Evolutionary conservation across 495 filamentous ascomycete genomes (phyloP).

Genomic region (Penicillium macrosclerotiorum): DNA sequence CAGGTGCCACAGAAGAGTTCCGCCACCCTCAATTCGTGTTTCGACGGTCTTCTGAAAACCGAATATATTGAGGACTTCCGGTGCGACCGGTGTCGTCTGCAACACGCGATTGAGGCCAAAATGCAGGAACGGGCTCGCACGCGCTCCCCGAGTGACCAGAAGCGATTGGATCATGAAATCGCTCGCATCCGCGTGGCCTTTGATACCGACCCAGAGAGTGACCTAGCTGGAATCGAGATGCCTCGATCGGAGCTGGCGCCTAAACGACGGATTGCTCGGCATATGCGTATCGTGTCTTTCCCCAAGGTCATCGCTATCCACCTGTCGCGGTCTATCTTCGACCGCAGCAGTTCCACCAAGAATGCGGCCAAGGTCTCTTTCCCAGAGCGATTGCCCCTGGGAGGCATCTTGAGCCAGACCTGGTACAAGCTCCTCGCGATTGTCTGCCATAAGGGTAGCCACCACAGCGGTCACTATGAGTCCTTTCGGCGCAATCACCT

Average conservation of each 20-base stretch:
- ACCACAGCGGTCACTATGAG: slow-evolving; percentile 96
- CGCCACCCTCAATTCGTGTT: slow-evolving; percentile 69
- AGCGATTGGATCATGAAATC: slow-evolving; percentile 55
- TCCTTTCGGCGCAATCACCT: slow-evolving; percentile 87
- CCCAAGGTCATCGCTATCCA: slow-evolving; percentile 90
- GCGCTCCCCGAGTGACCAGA: slow-evolving; percentile 44
- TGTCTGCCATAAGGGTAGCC: slow-evolving; percentile 92
- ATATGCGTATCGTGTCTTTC: slow-evolving; percentile 80
- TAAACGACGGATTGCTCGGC: slow-evolving; percentile 77
- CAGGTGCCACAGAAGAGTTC: slow-evolving; percentile 79
- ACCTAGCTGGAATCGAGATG: slow-evolving; percentile 68
- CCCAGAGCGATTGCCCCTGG: slow-evolving; percentile 77
- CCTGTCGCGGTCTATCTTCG: slow-evolving; percentile 88
- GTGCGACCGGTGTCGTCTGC: slow-evolving; percentile 87
- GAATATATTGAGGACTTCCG: slow-evolving; percentile 97
- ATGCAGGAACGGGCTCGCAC: slow-evolving; percentile 48
- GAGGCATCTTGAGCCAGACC: slow-evolving; percentile 71
- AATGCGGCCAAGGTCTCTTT: slow-evolving; percentile 93
- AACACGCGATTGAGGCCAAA: slow-evolving; percentile 63
- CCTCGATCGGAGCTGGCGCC: slow-evolving; percentile 72
- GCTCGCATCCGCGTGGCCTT: slow-evolving; percentile 58
- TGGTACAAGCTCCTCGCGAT: slow-evolving; percentile 84
- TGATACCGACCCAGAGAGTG: slow-evolving; percentile 71
- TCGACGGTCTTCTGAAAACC: slow-evolving; percentile 90
- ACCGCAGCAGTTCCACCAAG: slow-evolving; percentile 76